Evolutionary conservation across 2,329 filamentous ascomycete species (phyloP).

Genomic region (Cryphonectria parasitica): DNA sequence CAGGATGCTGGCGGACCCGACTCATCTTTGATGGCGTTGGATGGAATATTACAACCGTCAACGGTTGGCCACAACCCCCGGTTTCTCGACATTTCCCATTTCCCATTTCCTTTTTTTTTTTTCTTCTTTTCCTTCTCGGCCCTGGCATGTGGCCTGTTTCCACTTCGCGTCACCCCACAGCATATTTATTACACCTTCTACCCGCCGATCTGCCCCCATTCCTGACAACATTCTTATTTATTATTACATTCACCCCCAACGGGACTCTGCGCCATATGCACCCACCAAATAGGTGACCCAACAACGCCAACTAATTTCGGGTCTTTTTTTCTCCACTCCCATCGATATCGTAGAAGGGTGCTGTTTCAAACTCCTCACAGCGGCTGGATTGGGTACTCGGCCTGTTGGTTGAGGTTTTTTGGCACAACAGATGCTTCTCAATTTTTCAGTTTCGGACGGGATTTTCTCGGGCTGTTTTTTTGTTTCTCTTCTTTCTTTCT

Average conservation of each 20-base stretch:
- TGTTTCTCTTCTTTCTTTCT: neutral
- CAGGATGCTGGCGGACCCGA: neutral
- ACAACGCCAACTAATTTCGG: neutral
- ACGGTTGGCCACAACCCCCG: neutral
- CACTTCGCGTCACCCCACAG: neutral
- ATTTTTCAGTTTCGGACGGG: neutral
- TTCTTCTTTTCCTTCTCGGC: neutral
- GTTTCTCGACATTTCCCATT: neutral
- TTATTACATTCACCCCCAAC: neutral
- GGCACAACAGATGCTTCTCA: neutral
- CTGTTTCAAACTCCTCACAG: neutral
- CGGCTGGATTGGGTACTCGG: neutral
- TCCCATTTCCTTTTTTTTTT: too few relatives aligned
- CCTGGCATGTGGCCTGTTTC: neutral
- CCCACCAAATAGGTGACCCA: neutral
- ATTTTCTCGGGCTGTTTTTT: neutral
- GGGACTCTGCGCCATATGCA: neutral
- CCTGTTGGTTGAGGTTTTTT: neutral
- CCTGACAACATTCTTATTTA: constrained; percentile 2
- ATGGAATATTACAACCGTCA: neutral
- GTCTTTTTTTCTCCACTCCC: neutral
- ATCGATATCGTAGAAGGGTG: neutral
- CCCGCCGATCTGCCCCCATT: neutral
- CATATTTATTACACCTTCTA: constrained; percentile 1
- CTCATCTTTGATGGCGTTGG: neutral